phyloP scores from a whole-genome alignment of 148 eudicot species.

The Amaranthus hypochondriacus region DNA sequence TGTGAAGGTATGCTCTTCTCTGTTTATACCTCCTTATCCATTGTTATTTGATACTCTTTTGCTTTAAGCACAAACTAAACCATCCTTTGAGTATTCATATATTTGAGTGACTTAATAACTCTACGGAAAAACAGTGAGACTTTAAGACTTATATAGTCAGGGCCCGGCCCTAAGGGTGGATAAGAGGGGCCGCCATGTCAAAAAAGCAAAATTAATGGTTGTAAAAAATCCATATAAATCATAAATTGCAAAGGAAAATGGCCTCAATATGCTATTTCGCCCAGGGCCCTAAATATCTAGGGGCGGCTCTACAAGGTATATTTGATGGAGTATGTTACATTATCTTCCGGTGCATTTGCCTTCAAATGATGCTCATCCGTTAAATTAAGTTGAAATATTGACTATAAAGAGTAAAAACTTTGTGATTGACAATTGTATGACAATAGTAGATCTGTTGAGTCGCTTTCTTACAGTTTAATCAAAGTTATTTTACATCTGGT shows the following conservation, averaged over 20 bases:
- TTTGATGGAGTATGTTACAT: not conserved
- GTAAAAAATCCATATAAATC: no score
- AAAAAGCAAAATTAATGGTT: not conserved
- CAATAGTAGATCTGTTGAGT: not conserved
- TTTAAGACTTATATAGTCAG: not conserved
- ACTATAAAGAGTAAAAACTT: not conserved
- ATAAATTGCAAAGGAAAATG: no score
- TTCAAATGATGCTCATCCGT: not conserved
- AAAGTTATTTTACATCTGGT: not conserved
- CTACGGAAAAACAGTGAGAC: no score
- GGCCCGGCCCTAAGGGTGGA: not conserved
- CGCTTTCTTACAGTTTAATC: not conserved
- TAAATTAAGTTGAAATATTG: not conserved
- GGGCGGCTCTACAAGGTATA: not conserved
- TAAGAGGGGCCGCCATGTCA: not conserved
- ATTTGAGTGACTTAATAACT: no score
- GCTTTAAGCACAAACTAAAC: no score
- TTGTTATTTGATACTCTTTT: no score
- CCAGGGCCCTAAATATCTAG: not conserved
- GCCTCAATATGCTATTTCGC: no score
- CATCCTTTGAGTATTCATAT: no score
- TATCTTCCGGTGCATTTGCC: not conserved
- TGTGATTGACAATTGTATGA: not conserved
- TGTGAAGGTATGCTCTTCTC: slow-evolving; percentile 31
- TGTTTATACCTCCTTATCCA: not conserved